Percentiles rank a stretch among this genome's conserved stretches.
Conservation (phyloP, 352 stramenopile species). For the Phytophthora pinifolia region DNA sequence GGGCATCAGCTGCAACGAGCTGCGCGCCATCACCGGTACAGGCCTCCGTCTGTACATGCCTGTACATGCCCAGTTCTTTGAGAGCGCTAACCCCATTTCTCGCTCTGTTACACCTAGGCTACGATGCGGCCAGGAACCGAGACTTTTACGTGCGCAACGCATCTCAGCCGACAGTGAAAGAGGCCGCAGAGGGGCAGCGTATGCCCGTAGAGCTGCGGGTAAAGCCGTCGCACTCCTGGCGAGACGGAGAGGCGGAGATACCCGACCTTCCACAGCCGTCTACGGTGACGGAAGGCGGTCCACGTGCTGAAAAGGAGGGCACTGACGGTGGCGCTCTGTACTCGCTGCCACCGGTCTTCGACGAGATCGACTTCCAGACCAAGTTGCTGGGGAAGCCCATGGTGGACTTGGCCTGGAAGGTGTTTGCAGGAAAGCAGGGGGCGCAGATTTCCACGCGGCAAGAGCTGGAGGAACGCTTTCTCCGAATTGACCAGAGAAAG, state of each 20-base stretch:
- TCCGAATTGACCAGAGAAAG: conserved; percentile 57
- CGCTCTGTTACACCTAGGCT: conserved; percentile 26
- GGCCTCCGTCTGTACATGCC: no score
- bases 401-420: conserved; percentile 57
- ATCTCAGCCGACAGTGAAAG: conserved; percentile 5
- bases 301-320: neutral
- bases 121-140: conserved; percentile 42
- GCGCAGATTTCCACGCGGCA: conserved; percentile 31
- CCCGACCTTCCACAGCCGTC: conserved; percentile 22
- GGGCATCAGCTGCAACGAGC: conserved; percentile 57
- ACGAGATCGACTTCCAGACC: conserved; percentile 66
- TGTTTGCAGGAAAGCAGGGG: conserved; percentile 37
- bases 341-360: conserved; percentile 28
- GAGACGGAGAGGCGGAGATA: conserved; percentile 51
- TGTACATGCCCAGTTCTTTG: no score
- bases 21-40: conserved; percentile 57
- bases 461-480: conserved; percentile 40
- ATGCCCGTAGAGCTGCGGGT: conserved; percentile 29
- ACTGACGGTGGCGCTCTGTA: conserved; percentile 13
- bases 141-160: conserved; percentile 68
- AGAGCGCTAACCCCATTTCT: neutral
- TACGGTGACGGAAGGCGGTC: neutral
- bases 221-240: conserved; percentile 72
- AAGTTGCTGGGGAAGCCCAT: conserved; percentile 59
- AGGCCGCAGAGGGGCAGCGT: conserved; percentile 3